Evolutionary conservation across 495 filamentous ascomycete species (phyloP), one percentile per base, ranked within the genome.

Genomic region (Cudoniella acicularis): DNA sequence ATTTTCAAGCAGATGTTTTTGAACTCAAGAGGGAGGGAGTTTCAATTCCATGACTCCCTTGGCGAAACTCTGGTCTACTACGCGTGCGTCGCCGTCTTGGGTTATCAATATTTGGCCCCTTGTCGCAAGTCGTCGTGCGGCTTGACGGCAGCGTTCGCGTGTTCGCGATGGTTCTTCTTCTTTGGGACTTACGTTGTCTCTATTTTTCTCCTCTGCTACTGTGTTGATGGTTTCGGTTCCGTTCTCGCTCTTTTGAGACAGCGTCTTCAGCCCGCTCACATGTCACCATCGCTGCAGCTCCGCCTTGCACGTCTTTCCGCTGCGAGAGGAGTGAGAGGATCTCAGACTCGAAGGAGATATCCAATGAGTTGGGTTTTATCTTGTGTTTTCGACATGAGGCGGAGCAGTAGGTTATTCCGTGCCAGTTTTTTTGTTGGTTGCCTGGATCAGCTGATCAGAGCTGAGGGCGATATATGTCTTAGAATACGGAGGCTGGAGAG

Each of bases 11-110:
- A n/a, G n/a, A n/a, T n/a, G n/a, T n/a, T n/a, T n/a, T n/a, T n/a
- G n/a, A 13, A 6, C 6, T 36, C 30, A 36, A 36, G 30, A 57
- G 17, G 54, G 43, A 40, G 50, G 49, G 1, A 59, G 20, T 54
- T 59, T 59, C 57, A 59, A 40, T 54, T 59, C 57, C 49, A 59
- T 59, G 1, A 59, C 57, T 3, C 57, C 57, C 26, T 54, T 59
- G 11, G 57, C 57, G 40, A 59, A 59, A 21, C 49, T 53, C 13
- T 49, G 57, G 49, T 59, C 57, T 47, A 54, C 50, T 20, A 40
- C 50, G 36, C 13, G 4, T 36, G 13, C 13, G 30, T 47, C 54
- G 20, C 56, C 56, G 11, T 59, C 48, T 17, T 59, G 48, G 13
- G 56, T 59, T 17, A 59, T 41, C 11, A 59, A 0, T 16, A 59